phyloP scores from a whole-genome alignment of 257 asterid species.

The Solanum appendiculatum region DNA sequence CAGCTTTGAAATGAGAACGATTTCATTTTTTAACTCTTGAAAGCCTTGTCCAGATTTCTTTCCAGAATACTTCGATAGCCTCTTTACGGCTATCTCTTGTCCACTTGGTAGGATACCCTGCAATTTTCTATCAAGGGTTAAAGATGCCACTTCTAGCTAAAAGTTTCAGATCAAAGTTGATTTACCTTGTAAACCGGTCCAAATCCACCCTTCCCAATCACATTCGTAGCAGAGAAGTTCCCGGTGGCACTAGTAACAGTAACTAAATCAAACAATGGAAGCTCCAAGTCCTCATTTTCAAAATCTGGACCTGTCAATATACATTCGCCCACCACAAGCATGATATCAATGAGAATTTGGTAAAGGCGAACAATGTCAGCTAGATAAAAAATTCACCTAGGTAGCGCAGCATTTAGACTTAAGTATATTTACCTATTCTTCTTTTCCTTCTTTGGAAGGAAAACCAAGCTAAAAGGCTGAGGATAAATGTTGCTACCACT shows the following conservation, averaged over 20 bases:
- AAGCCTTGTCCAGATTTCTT: slow-evolving; percentile 2
- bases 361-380: neutral
- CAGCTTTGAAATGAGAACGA: slow-evolving; percentile 9
- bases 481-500: neutral
- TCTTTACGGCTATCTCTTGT: slow-evolving; percentile 9
- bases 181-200: neutral
- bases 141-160: no score
- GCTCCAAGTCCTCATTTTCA: neutral
- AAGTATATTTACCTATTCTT: neutral
- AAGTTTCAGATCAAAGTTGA: neutral
- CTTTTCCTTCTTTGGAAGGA: neutral
- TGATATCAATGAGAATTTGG: neutral
- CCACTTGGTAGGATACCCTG: slow-evolving; percentile 7
- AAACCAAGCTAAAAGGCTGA: neutral
- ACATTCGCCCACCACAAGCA: neutral
- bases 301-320: neutral
- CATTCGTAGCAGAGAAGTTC: neutral
- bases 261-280: neutral
- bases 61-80: slow-evolving; percentile 1
- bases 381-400: neutral
- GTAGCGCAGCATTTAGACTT: neutral
- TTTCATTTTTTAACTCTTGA: slow-evolving; percentile 2
- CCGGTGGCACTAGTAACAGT: neutral
- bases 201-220: slow-evolving; percentile 5
- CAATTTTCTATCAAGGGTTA: neutral